Evolutionary conservation across 1,284 basidiomycete species (phyloP).

Genomic region (Cronartium quercuum): DNA sequence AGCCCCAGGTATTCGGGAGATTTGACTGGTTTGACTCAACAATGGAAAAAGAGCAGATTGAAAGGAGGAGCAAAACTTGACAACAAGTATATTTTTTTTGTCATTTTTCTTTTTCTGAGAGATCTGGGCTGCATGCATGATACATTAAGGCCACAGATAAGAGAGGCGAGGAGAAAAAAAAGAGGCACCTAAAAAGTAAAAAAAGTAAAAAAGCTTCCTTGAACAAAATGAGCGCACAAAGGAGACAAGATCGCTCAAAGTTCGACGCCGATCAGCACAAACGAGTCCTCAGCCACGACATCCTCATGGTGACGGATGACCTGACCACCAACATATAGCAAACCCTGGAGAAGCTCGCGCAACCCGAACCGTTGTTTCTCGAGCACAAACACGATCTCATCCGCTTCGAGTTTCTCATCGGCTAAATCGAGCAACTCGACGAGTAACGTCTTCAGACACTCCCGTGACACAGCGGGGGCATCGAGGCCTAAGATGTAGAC

Average conservation of each 20-base stretch:
- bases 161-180: too few species aligned
- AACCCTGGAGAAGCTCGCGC: constrained; percentile 35
- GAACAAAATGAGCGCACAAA: constrained; percentile 3
- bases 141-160: too few species aligned
- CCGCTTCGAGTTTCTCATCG: constrained; percentile 34
- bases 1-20: too few species aligned
- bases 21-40: too few species aligned
- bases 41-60: too few species aligned
- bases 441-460: constrained; percentile 1
- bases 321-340: constrained; percentile 27
- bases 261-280: constrained; percentile 34
- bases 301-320: constrained; percentile 31
- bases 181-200: too few species aligned
- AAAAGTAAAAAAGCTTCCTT: too few species aligned
- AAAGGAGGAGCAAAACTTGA: too few species aligned
- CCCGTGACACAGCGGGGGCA: background rate
- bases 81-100: too few species aligned
- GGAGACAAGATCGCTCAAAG: constrained; percentile 4
- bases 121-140: too few species aligned
- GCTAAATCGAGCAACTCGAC: constrained; percentile 25
- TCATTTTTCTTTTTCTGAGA: too few species aligned
- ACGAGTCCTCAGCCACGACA: background rate
- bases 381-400: constrained; percentile 26
- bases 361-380: constrained; percentile 19
- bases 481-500: constrained; percentile 25